phyloP scores from a whole-genome alignment of 257 asterid species.

The Solanum clarkiae region DNA sequence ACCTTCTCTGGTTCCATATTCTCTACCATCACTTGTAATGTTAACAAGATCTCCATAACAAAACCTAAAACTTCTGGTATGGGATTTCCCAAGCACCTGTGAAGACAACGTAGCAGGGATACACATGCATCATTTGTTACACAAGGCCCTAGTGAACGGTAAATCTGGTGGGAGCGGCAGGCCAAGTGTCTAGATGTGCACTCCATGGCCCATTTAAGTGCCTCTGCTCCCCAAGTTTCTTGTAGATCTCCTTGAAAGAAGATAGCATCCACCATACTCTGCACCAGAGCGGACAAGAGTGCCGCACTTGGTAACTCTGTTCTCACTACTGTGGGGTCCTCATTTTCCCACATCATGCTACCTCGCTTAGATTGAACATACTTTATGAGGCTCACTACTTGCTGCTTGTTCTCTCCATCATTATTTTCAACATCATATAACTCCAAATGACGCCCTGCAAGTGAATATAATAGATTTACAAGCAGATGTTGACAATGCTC shows the following conservation, averaged over 20 bases:
- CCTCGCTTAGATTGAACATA: constrained; percentile 97
- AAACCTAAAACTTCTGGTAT: constrained; percentile 89
- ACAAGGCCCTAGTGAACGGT: constrained; percentile 84
- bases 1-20: constrained; percentile 99
- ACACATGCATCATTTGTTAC: constrained; percentile 97
- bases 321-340: constrained; percentile 83
- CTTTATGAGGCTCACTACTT: constrained; percentile 89
- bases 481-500: constrained; percentile 98
- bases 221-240: constrained; percentile 98
- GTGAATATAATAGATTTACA: constrained; percentile 87
- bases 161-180: constrained; percentile 98
- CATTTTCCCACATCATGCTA: constrained; percentile 99
- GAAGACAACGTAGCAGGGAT: constrained; percentile 91
- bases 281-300: constrained; percentile 91
- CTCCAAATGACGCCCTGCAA: constrained; percentile 95
- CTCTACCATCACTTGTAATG: constrained; percentile 97
- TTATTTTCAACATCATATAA: constrained; percentile 90
- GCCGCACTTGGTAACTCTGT: constrained; percentile 96
- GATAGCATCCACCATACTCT: constrained; percentile 98
- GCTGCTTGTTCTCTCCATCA: constrained; percentile 98
- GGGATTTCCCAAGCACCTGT: constrained; percentile 89
- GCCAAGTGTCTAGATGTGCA: constrained; percentile 99
- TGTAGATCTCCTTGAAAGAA: constrained; percentile 98
- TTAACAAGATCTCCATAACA: constrained; percentile 83
- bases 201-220: constrained; percentile 99